Percentiles rank a stretch among this genome's conserved stretches.
phyloP scores from a whole-genome alignment of 108 stramenopile genomes.

The Bacterosira constricta region DNA sequence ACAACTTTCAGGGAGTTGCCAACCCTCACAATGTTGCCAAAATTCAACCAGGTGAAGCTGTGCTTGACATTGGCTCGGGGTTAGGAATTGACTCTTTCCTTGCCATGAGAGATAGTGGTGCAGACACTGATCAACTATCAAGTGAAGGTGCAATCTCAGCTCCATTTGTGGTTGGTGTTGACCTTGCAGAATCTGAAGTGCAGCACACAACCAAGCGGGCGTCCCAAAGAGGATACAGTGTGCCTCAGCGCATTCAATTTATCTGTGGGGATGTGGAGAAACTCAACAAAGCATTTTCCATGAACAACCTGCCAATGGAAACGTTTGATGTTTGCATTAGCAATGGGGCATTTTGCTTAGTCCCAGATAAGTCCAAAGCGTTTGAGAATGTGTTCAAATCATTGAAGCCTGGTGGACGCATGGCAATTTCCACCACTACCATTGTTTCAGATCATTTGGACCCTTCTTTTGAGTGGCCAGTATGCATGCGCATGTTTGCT shows the following conservation, averaged over 20 bases:
- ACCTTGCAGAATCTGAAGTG: constrained; percentile 66
- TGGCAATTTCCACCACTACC: constrained; percentile 63
- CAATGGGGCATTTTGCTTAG: constrained; percentile 54
- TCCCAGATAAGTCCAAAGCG: constrained; percentile 38
- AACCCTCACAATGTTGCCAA: constrained; percentile 71
- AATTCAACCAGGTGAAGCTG: constrained; percentile 62
- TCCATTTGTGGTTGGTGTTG: constrained; percentile 71
- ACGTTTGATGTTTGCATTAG: constrained; percentile 47
- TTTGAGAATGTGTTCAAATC: constrained; percentile 46
- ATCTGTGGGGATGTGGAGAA: constrained; percentile 43
- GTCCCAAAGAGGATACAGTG: constrained; percentile 34
- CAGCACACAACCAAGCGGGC: constrained; percentile 59
- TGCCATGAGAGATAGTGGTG: constrained; percentile 47
- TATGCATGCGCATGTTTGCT: constrained; percentile 80
- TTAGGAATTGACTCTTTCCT: constrained; percentile 78
- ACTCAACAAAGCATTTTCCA: constrained; percentile 15
- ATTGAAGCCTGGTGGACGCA: constrained; percentile 41
- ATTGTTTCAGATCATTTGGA: constrained; percentile 53
- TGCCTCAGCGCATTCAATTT: constrained; percentile 26
- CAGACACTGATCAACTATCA: background rate
- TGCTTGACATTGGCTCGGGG: constrained; percentile 76
- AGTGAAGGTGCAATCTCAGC: constrained; percentile 10
- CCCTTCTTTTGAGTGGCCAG: constrained; percentile 69
- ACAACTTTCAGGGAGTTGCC: constrained; percentile 85
- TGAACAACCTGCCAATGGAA: constrained; percentile 1